Percentiles rank a stretch among this genome's conserved stretches.
phyloP scores from a whole-genome alignment of 169 alveolate genomes.

The Eimeria sp. region DNA sequence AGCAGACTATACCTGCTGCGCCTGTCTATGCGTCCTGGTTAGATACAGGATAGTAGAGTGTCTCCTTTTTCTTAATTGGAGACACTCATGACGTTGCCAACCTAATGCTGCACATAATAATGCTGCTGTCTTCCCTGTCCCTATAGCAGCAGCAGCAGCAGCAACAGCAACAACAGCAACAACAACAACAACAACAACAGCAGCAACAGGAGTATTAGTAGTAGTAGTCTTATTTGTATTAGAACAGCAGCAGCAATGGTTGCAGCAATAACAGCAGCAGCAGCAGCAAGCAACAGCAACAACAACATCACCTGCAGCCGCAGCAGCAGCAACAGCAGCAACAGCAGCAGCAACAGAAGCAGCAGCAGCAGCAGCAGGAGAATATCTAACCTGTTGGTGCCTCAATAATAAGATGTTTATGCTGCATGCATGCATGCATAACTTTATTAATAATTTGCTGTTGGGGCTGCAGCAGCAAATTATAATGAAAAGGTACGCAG shows the following conservation, averaged over 20 bases:
- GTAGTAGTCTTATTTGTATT: too few species aligned
- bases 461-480: conserved; percentile 53
- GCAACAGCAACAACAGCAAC: not conserved
- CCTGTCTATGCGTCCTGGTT: conserved; percentile 69
- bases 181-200: not conserved
- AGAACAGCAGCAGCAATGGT: not conserved
- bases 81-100: conserved; percentile 50
- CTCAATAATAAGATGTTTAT: conserved; percentile 71
- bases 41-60: not conserved
- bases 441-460: conserved; percentile 45
- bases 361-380: not conserved
- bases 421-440: conserved; percentile 66
- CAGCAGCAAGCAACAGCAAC: too few species aligned
- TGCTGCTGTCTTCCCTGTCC: conserved; percentile 79
- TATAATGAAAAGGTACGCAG: conserved; percentile 39
- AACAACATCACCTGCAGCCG: too few species aligned
- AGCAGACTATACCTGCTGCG: conserved; percentile 20
- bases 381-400: conserved; percentile 67
- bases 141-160: conserved; percentile 44
- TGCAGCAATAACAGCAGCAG: too few species aligned
- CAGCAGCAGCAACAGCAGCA: too few species aligned
- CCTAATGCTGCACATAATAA: conserved; percentile 65
- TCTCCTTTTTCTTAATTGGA: not conserved
- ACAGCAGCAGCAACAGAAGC: too few species aligned
- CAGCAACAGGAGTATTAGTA: not conserved